Evolutionary conservation across 2,329 filamentous ascomycete species (phyloP).

Genomic region (Coniochaeta pulveracea): DNA sequence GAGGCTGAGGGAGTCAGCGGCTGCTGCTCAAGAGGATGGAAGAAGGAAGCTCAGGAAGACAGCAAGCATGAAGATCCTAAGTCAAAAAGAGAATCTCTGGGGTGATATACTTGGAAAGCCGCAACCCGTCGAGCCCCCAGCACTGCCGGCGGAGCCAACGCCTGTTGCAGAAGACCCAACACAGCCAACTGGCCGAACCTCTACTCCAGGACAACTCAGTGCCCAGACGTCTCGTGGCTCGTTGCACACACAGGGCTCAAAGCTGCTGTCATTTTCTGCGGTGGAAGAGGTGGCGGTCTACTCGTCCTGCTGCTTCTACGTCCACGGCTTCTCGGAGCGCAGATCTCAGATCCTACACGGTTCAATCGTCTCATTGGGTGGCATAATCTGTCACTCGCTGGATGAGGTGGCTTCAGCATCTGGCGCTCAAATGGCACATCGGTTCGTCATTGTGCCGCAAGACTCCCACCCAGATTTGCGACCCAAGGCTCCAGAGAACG

Average conservation of each 20-base stretch:
- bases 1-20: conserved; percentile 39
- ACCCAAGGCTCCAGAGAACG: conserved; percentile 24
- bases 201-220: not conserved
- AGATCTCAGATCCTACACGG: conserved; percentile 36
- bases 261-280: conserved; percentile 13
- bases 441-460: conserved; percentile 46
- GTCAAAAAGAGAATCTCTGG: conserved; percentile 79
- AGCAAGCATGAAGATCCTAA: conserved; percentile 71
- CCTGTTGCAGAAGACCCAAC: conserved; percentile 2
- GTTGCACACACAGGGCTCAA: conserved; percentile 12
- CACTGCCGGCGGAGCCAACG: not conserved
- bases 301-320: conserved; percentile 43
- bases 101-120: conserved; percentile 63
- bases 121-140: conserved; percentile 18
- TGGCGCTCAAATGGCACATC: conserved; percentile 20
- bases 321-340: conserved; percentile 45
- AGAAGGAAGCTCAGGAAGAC: conserved; percentile 78
- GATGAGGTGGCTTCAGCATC: conserved; percentile 24
- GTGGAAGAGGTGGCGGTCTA: conserved; percentile 34
- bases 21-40: conserved; percentile 38
- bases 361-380: conserved; percentile 36
- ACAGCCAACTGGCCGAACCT: not conserved
- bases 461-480: conserved; percentile 32
- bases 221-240: not conserved
- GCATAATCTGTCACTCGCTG: conserved; percentile 28